These are phyloP conservation scores for Nothomitra cinnamomea DNA, from an alignment of 2,329 filamentous ascomycete genomes.

Conservation along the genomic window DNA sequence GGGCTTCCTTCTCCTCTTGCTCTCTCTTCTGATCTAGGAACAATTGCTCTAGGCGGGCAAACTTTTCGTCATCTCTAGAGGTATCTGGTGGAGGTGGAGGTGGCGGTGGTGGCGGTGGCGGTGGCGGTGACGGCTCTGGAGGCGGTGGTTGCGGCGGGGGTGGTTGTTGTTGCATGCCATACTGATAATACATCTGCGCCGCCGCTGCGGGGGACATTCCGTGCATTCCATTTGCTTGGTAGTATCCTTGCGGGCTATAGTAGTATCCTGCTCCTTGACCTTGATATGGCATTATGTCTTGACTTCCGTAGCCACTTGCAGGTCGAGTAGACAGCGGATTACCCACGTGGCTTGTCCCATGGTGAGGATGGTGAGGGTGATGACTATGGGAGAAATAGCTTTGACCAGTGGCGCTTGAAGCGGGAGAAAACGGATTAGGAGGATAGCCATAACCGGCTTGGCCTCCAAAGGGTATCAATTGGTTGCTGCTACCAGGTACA, in stretches of 20 bases:
- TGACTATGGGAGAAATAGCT: slow-evolving; percentile 10
- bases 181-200: slow-evolving; percentile 7
- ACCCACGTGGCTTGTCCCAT: slow-evolving; percentile 6
- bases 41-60: slow-evolving; percentile 44
- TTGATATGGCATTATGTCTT: slow-evolving; percentile 4
- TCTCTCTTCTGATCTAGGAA: slow-evolving; percentile 24
- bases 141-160: slow-evolving; percentile 20
- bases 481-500: slow-evolving; percentile 7
- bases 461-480: slow-evolving; percentile 5
- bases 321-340: slow-evolving; percentile 4
- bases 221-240: slow-evolving; percentile 1
- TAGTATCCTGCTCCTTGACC: slow-evolving; percentile 6
- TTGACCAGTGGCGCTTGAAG: slow-evolving; percentile 5
- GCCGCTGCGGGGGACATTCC: neutral
- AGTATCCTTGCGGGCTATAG: neutral
- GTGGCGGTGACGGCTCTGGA: slow-evolving; percentile 26
- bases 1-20: slow-evolving; percentile 13
- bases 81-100: slow-evolving; percentile 30
- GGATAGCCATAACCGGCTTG: slow-evolving; percentile 4
- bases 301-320: neutral
- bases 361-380: slow-evolving; percentile 5
- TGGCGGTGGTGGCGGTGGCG: slow-evolving; percentile 21
- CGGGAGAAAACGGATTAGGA: slow-evolving; percentile 2
- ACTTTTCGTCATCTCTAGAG: slow-evolving; percentile 36
- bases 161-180: slow-evolving; percentile 3